phyloP scores from a whole-genome alignment of 495 filamentous ascomycete genomes.

The Penicillium waksmanii region DNA sequence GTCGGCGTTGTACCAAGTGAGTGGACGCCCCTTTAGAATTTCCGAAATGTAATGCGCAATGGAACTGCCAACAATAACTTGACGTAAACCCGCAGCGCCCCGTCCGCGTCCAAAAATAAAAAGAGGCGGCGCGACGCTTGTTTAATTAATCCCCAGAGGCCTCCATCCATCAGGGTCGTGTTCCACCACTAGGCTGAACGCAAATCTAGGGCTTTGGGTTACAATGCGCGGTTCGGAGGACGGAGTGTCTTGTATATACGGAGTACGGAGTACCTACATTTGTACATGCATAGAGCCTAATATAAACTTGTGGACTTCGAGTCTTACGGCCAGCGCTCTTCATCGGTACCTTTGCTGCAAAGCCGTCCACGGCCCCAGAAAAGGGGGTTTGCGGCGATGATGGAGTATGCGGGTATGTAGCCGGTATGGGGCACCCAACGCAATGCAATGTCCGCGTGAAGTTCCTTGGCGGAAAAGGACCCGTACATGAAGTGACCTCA shows the following conservation, averaged over 20 bases:
- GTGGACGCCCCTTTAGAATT: not conserved
- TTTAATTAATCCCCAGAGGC: conserved; percentile 9
- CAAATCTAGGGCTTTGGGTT: not conserved
- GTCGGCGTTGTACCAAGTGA: not conserved
- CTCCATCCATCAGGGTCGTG: conserved; percentile 12
- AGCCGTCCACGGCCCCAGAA: conserved; percentile 8
- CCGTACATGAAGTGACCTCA: conserved; percentile 12
- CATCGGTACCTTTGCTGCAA: conserved; percentile 9
- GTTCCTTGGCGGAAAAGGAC: conserved; percentile 8
- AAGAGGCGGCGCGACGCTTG: conserved; percentile 5
- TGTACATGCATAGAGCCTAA: not conserved
- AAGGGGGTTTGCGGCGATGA: conserved; percentile 12
- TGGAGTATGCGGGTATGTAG: conserved; percentile 2
- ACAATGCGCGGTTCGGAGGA: no score
- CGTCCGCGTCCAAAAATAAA: conserved; percentile 2
- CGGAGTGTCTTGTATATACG: no score
- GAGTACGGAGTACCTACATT: not conserved
- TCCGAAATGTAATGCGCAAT: not conserved
- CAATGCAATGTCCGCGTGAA: conserved; percentile 8
- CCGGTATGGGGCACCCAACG: not conserved
- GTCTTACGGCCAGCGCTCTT: not conserved
- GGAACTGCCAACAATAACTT: conserved; percentile 1
- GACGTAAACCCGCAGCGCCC: conserved; percentile 3
- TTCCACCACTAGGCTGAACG: conserved; percentile 11
- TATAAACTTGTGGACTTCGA: not conserved